Evolutionary conservation across 768 basidiomycete species (phyloP), one percentile per base, ranked within the genome.

Genomic region (Mrakia frigida): DNA sequence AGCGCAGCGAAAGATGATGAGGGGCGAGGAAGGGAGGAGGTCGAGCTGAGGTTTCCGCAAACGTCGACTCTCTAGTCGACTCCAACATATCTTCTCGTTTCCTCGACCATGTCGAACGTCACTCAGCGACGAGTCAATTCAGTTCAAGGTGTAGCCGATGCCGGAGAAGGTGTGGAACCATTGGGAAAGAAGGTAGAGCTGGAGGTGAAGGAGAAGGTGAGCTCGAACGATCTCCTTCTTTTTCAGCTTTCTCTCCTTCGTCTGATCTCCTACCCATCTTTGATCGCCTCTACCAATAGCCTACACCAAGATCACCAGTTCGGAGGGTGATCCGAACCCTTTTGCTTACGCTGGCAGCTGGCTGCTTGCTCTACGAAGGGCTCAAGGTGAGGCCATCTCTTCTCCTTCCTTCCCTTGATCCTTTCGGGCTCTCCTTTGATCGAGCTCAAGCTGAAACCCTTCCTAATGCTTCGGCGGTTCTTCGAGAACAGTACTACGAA

Each of bases 351-450:
- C 52, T 69, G 2, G 65, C 67, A 11, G 28, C 52, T 6, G 74
- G 74, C 18, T 74, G 46, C 52, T 56, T 74, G 21, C 35, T 37
- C 7, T 69, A 35, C 52, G 52, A 68, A 25, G 65, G 46, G 14
- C 68, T 52, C 74, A 69, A 69, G 35, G 74, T 74, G 31, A 74
- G 74, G 14, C 67, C 13, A 50, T 28, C 50, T 14, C 52, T 28
- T 60, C n/a, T 13, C 35, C 31, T 28, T 23, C 73, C 33, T 50
- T n/a, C 14, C 43, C 16, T 43, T 31, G n/a, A n/a, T 35, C 25
- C 23, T 6, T 18, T 6, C 5, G 3, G 25, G 39, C 25, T 46
- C 18, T 13, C n/a, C 31, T 25, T 21, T 18, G 13, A 2, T 16
- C 43, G n/a, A 50, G 46, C 46, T 50, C 46, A 18, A 2, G 16